Base-by-base conservation (phyloP, 2,329 filamentous ascomycete species). In the Hypoxylon sp. region DNA sequence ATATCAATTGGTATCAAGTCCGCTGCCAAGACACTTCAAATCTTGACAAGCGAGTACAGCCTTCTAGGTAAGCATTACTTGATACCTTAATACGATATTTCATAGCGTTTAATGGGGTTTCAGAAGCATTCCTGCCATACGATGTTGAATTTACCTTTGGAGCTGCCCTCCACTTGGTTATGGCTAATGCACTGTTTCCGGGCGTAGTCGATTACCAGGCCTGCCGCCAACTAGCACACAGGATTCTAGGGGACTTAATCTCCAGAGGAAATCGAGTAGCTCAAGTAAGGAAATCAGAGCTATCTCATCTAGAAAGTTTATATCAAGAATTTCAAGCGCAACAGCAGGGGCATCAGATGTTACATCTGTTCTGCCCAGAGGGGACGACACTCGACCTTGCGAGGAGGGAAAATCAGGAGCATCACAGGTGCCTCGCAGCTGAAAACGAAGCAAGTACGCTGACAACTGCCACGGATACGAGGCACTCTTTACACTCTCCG, bases 1-100 rank as follows among this genome's bases (percentile, higher is more conserved):
- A 81, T 82, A 6, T 78, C 77, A 0, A 80, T 78, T 0, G 79
- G 81, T 3, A 82, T 82, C 19, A 82, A 82, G 35, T 83, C 81
- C 0, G 81, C 81, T 0, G 71, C 75, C 2, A 83, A 82, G 52
- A 80, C 78, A 0, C 69, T 82, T 0, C 78, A 81, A 44, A 81
- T 83, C 0, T 60, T 83, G 0, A 75, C 75, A 0, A 75, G 75
- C 15, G 79, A 81, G 21, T 75, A 80, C 4, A 75, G 77, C 13
- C 69, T 80, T 0, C 74, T 82, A 0, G 80, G 80, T 82, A 71
- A 19, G 75, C 56, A n/a, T 1, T 21, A 17, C 32, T 21, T 42
- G 8, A 42, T 29, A 27, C 11, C 17, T 39, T 15, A 4, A 17
- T 6, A 56, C 15, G 19, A 27, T 6, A 17, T 17, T 10, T 17